Conservation (phyloP, 1,284 basidiomycete genomes). For the Ceratobasidium sp. region DNA sequence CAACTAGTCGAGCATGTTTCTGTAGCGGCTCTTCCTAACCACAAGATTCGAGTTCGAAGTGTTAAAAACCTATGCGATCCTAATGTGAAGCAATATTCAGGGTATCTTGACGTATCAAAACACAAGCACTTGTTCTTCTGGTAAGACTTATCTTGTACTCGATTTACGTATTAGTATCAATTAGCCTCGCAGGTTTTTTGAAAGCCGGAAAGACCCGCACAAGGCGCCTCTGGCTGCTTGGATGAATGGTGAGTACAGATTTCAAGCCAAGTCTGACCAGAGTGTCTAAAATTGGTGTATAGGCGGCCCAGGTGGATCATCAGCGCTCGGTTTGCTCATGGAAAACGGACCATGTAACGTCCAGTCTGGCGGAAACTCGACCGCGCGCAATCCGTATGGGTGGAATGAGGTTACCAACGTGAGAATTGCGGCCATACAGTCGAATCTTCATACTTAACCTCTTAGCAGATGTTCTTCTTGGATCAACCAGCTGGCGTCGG, state of each 20-base stretch:
- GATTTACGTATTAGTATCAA: not conserved
- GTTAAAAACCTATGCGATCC: conserved; percentile 4
- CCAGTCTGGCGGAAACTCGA: conserved; percentile 60
- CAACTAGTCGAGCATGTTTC: conserved; percentile 24
- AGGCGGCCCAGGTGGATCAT: conserved; percentile 38
- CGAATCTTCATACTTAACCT: too few relatives aligned
- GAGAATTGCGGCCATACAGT: not conserved
- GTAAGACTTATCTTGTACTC: not conserved
- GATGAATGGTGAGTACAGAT: conserved; percentile 18
- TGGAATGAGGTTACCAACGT: conserved; percentile 38
- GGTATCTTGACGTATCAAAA: conserved; percentile 22
- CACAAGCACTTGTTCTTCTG: conserved; percentile 32
- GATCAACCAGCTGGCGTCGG: conserved; percentile 79
- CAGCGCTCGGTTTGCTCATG: conserved; percentile 11
- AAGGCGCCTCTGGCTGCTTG: conserved; percentile 37
- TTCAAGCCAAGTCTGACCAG: too few relatives aligned
- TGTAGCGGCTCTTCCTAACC: conserved; percentile 1
- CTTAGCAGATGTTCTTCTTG: conserved; percentile 68
- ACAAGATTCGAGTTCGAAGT: not conserved
- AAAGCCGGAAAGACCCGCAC: conserved; percentile 27
- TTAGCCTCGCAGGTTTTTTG: conserved; percentile 18
- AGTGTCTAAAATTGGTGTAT: too few relatives aligned
- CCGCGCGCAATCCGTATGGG: conserved; percentile 61
- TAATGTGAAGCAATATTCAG: conserved; percentile 22
- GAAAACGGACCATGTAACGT: conserved; percentile 70